Evolutionary conservation across 108 stramenopile genomes (phyloP), one percentile per base, ranked within the genome.

Genomic region (Skeletonema costatum): DNA sequence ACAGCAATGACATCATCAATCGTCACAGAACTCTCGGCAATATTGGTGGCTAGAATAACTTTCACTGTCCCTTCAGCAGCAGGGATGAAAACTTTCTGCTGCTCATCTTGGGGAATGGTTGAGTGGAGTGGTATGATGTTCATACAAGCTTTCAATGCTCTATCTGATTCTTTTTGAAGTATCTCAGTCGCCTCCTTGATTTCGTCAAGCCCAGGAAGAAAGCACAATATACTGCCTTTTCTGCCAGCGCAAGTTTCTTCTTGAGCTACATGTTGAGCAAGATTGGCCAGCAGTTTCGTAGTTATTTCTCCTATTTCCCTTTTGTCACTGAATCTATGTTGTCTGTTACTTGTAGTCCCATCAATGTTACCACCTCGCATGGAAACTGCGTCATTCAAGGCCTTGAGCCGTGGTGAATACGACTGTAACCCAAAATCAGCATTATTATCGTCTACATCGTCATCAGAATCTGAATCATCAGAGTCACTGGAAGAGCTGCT

Each of bases 1-100:
- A 99, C 97, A 69, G 97, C 98, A 81, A 97, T 95, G 51, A 99
- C 97, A 7, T 98, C 99, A 80, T 99, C 99, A 66, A 99, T 98
- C 31, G 99, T 99, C 59, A 99, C 75, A 12, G 96, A 97, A 10
- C 97, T 97, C 75, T 99, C 99, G 39, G 99, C 99, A 72, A 99
- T 98, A 71, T 99, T 99, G 6, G 98, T 99, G 8, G 99, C 98
- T 10, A 99, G 87, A 13, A 99, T 91, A 36, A 92, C 89, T 75
- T 98, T 98, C 16, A 97, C 86, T 3, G 96, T 74, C 9, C 97
- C 97, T 12, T 78, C 38, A 16, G 96, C 97, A 19, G 99, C 97
- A 4, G 97, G 96, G 48, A 97, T 95, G 73, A 99, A 99, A 53
- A 99, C 98, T 36, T 97, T 91, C 21, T 95, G 96, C 73, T 99